These are phyloP conservation scores for Malus domestica DNA, from an alignment of 306 rosid genomes.

Conservation along the genomic window ASM211411v1 NC_041803.1:10387501-10388000, in stretches of 20 bases:
- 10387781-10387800: background rate
- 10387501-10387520: constrained; percentile 86
- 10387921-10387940: constrained; percentile 84
- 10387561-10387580: constrained; percentile 58
- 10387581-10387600: background rate
- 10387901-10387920: constrained; percentile 95
- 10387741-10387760: constrained; percentile 85
- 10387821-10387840: constrained; percentile 25
- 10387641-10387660: constrained; percentile 10
- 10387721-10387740: constrained; percentile 83
- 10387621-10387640: background rate
- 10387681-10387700: constrained; percentile 78
- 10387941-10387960: constrained; percentile 83
- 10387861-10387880: constrained; percentile 91
- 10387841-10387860: constrained; percentile 89
- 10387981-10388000: background rate
- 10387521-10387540: constrained; percentile 79
- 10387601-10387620: constrained; percentile 17
- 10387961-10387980: constrained; percentile 34
- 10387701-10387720: constrained; percentile 82
- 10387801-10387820: background rate
- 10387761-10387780: constrained; percentile 60
- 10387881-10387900: constrained; percentile 95
- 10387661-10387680: constrained; percentile 81
- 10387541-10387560: constrained; percentile 92